Percentiles rank a stretch among this genome's conserved stretches.
phyloP scores from a whole-genome alignment of 768 basidiomycete species.

The Lyophyllum atratum region DNA sequence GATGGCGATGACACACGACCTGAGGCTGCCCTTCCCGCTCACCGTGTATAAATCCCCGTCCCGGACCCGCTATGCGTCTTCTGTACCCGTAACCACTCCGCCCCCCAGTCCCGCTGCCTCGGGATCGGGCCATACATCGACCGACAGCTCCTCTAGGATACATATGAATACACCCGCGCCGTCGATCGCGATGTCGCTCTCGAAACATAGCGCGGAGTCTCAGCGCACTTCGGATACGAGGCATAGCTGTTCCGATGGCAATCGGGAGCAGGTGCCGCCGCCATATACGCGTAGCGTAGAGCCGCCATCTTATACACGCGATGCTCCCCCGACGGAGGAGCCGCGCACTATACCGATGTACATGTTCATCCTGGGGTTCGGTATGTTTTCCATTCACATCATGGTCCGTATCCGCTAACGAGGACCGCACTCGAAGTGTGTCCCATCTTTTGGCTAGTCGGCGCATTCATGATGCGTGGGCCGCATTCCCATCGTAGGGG shows the following conservation, averaged over 20 bases:
- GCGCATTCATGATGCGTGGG: conserved; percentile 11
- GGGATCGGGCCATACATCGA: background rate
- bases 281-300: background rate
- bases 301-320: background rate
- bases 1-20: background rate
- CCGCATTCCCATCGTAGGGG: conserved; percentile 9
- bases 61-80: background rate
- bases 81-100: background rate
- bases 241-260: background rate
- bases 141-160: background rate
- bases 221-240: background rate
- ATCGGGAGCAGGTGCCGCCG: background rate
- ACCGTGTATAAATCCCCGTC: background rate
- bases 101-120: background rate
- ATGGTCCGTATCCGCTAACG: background rate
- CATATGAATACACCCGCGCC: background rate
- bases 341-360: conserved; percentile 11
- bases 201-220: background rate
- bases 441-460: conserved; percentile 16
- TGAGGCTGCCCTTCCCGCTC: background rate
- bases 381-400: background rate
- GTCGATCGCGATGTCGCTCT: background rate
- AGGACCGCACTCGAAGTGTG: conserved; percentile 5
- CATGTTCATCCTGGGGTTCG: conserved; percentile 16
- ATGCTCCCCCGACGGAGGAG: background rate